A percentile compares a stretch with the other conserved stretches of the same genome.
These are phyloP conservation scores for Dentipellis fragilis DNA, from an alignment of 768 basidiomycete genomes.

Conservation along the genomic window DNA sequence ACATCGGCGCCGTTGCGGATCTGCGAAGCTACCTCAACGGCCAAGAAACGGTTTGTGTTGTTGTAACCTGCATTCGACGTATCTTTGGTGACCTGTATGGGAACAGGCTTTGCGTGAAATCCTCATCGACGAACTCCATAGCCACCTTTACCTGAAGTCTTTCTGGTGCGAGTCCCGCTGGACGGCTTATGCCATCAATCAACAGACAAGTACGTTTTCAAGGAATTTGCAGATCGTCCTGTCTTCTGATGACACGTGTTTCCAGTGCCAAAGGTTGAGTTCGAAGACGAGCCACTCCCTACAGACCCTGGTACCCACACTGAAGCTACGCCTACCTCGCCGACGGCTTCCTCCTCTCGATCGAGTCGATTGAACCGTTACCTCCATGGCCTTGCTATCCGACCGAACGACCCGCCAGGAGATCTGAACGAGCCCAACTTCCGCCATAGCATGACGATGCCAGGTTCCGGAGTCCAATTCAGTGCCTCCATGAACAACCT, in stretches of 20 bases:
- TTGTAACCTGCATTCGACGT: neutral
- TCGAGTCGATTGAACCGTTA: conserved; percentile 50
- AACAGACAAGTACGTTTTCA: conserved; percentile 53
- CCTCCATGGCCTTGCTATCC: conserved; percentile 52
- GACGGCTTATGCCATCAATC: conserved; percentile 74
- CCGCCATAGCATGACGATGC: conserved; percentile 13
- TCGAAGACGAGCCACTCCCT: conserved; percentile 36
- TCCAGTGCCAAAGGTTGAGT: conserved; percentile 59
- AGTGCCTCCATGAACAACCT: conserved; percentile 11
- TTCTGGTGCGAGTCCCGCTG: conserved; percentile 95
- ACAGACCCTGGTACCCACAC: conserved; percentile 11
- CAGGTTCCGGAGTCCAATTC: conserved; percentile 8
- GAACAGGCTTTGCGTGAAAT: conserved; percentile 83
- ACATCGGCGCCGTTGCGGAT: conserved; percentile 92
- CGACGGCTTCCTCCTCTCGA: conserved; percentile 28
- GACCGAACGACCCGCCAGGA: conserved; percentile 71
- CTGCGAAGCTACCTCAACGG: conserved; percentile 71
- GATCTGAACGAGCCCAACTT: conserved; percentile 41
- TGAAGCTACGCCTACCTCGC: conserved; percentile 18
- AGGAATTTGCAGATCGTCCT: neutral
- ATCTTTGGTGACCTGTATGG: conserved; percentile 4
- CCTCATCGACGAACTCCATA: conserved; percentile 89
- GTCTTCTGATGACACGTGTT: conserved; percentile 3
- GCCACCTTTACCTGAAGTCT: conserved; percentile 93
- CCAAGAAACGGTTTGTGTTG: conserved; percentile 67